These are phyloP conservation scores for Ormosia emarginata DNA, from an alignment of 306 rosid genomes.

Conservation along the genomic window DNA sequence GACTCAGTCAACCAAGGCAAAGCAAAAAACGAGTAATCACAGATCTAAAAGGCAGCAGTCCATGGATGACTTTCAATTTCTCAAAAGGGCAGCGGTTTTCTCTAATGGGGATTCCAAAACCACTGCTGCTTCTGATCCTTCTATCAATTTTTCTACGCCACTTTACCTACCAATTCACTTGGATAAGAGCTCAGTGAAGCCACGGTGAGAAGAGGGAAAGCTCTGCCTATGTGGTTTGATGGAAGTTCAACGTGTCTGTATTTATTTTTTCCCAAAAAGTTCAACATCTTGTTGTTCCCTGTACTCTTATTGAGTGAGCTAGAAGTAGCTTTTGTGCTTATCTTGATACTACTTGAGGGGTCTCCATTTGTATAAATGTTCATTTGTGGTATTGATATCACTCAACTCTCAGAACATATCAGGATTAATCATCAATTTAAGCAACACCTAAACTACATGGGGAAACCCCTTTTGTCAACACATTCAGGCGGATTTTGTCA, in stretches of 20 bases:
- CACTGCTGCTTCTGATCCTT: slow-evolving; percentile 64
- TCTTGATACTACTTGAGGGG: slow-evolving; percentile 3
- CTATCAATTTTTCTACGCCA: slow-evolving; percentile 64
- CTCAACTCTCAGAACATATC: background rate
- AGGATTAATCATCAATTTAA: background rate
- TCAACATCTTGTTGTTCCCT: slow-evolving; percentile 76
- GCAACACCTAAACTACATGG: background rate
- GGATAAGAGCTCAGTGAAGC: slow-evolving; percentile 50
- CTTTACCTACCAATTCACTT: slow-evolving; percentile 45
- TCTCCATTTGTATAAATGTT: slow-evolving; percentile 32
- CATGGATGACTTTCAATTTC: slow-evolving; percentile 89
- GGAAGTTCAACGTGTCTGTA: slow-evolving; percentile 19
- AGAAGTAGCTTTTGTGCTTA: slow-evolving; percentile 31
- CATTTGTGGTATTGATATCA: background rate
- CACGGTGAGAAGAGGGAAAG: slow-evolving; percentile 29
- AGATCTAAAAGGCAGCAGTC: slow-evolving; percentile 91
- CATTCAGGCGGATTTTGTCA: background rate
- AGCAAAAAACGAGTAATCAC: slow-evolving; percentile 42
- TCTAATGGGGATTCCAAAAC: slow-evolving; percentile 78
- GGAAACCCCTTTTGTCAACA: background rate
- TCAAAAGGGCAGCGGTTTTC: slow-evolving; percentile 58
- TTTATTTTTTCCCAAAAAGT: slow-evolving; percentile 37
- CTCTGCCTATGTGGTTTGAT: background rate
- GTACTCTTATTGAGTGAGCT: slow-evolving; percentile 22
- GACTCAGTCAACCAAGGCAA: slow-evolving; percentile 82